phyloP scores from a whole-genome alignment of 2,329 filamentous ascomycete genomes.

The Penicillium sp. region DNA sequence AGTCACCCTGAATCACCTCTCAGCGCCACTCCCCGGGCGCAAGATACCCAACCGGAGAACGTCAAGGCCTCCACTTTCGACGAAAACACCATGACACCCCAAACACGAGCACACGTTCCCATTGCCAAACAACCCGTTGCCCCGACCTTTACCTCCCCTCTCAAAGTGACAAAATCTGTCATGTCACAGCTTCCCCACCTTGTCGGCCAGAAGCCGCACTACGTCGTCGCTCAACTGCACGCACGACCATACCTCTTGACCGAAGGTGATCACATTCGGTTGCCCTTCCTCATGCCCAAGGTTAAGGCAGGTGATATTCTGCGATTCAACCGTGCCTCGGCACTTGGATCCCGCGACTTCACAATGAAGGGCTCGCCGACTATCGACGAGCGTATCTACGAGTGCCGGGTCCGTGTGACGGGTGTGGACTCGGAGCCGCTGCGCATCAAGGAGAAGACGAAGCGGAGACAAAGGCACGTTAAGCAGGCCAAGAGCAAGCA shows the following conservation, averaged over 20 bases:
- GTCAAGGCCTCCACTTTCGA: conserved; percentile 8
- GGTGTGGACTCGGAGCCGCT: conserved; percentile 80
- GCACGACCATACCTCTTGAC: conserved; percentile 51
- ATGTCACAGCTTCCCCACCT: conserved; percentile 46
- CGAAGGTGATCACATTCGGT: conserved; percentile 68
- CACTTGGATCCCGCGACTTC: conserved; percentile 83
- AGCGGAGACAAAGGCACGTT: conserved; percentile 65
- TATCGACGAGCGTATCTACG: conserved; percentile 78
- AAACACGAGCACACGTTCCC: conserved; percentile 27
- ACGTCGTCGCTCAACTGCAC: conserved; percentile 49
- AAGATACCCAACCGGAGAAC: conserved; percentile 21
- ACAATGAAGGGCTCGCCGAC: conserved; percentile 80
- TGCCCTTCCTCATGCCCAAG: conserved; percentile 75
- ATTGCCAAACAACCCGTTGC: conserved; percentile 35
- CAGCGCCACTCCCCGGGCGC: conserved; percentile 26
- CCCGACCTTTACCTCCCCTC: conserved; percentile 37
- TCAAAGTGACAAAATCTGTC: conserved; percentile 43
- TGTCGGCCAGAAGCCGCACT: conserved; percentile 45
- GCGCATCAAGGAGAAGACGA: conserved; percentile 75
- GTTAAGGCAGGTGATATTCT: conserved; percentile 79
- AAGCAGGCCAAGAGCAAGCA: conserved; percentile 87
- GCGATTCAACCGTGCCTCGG: conserved; percentile 78
- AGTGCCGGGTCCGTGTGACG: conserved; percentile 79
- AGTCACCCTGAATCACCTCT: conserved; percentile 30
- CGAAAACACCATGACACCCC: conserved; percentile 17